Evolutionary conservation across 306 rosid genomes (phyloP).

Genomic region (Pachyrhizus erosus): DNA sequence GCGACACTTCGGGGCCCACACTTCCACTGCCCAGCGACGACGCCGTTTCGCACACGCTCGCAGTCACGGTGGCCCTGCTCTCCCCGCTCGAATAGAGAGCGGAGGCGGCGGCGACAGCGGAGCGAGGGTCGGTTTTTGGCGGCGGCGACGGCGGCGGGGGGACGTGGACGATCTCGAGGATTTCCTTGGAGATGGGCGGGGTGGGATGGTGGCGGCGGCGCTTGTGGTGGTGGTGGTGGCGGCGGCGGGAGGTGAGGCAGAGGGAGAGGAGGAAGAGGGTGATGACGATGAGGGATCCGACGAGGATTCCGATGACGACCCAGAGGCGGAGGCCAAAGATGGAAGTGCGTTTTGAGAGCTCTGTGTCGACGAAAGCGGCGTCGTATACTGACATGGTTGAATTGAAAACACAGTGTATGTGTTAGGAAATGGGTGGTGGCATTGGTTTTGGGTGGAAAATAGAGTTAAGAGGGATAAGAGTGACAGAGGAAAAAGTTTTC

Average conservation of each 20-base stretch:
- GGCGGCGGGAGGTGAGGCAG: constrained; percentile 88
- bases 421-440: constrained; percentile 27
- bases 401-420: neutral
- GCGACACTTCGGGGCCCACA: constrained; percentile 92
- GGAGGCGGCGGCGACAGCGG: constrained; percentile 53
- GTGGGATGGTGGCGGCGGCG: constrained; percentile 31
- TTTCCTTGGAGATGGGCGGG: constrained; percentile 77
- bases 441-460: constrained; percentile 35
- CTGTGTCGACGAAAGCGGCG: constrained; percentile 75
- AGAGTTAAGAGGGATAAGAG: too few relatives aligned
- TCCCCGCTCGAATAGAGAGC: constrained; percentile 68
- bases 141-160: constrained; percentile 55
- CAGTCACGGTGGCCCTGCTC: constrained; percentile 57
- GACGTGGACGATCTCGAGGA: constrained; percentile 69
- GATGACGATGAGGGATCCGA: constrained; percentile 79
- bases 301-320: constrained; percentile 93
- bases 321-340: constrained; percentile 92
- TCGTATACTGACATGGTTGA: constrained; percentile 75
- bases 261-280: constrained; percentile 85
- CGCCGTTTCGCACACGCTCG: constrained; percentile 60
- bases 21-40: constrained; percentile 62
- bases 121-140: constrained; percentile 45
- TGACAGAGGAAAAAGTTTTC: neutral
- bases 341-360: constrained; percentile 82
- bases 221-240: constrained; percentile 23